A percentile compares a stretch with the other conserved stretches of the same genome.
Conservation (phyloP, 2,329 filamentous ascomycete genomes). For the Zymoseptoria tritici region DNA sequence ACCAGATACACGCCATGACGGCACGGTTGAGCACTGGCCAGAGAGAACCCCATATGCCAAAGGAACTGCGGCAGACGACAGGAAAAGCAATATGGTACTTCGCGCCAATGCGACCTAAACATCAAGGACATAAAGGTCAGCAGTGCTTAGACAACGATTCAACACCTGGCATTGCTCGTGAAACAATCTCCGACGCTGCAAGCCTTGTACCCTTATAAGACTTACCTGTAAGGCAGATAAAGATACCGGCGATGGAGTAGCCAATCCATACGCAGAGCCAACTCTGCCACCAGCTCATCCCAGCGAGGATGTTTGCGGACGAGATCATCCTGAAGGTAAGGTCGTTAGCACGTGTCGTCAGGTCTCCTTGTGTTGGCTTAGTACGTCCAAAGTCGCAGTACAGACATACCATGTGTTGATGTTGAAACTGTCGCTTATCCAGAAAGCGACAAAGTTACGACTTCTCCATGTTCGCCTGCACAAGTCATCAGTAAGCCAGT, state of each 20-base stretch:
- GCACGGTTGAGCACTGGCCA: conserved; percentile 87
- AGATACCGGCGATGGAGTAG: conserved; percentile 66
- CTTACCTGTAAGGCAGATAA: conserved; percentile 64
- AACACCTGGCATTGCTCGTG: not conserved
- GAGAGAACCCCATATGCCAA: conserved; percentile 80
- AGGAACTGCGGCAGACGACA: conserved; percentile 67
- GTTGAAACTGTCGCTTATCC: conserved; percentile 79
- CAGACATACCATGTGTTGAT: conserved; percentile 40
- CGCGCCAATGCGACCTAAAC: conserved; percentile 61
- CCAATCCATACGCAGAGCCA: conserved; percentile 52
- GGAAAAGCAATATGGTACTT: conserved; percentile 87
- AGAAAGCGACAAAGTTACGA: conserved; percentile 80
- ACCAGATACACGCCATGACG: conserved; percentile 85
- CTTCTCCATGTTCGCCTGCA: conserved; percentile 69
- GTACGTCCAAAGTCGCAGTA: not conserved
- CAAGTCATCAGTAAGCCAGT: not conserved
- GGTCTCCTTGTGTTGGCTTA: not conserved
- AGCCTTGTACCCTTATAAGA: not conserved
- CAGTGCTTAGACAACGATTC: not conserved
- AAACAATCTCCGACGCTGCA: not conserved
- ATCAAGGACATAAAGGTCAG: not conserved
- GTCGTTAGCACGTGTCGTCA: conserved; percentile 48
- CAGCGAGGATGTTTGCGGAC: conserved; percentile 73
- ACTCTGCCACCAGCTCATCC: conserved; percentile 45
- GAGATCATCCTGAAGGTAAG: conserved; percentile 69